Evolutionary conservation across 805 yeast species (phyloP), one percentile per base, ranked within the genome.

Genomic region (Kregervanrija delftensis): DNA sequence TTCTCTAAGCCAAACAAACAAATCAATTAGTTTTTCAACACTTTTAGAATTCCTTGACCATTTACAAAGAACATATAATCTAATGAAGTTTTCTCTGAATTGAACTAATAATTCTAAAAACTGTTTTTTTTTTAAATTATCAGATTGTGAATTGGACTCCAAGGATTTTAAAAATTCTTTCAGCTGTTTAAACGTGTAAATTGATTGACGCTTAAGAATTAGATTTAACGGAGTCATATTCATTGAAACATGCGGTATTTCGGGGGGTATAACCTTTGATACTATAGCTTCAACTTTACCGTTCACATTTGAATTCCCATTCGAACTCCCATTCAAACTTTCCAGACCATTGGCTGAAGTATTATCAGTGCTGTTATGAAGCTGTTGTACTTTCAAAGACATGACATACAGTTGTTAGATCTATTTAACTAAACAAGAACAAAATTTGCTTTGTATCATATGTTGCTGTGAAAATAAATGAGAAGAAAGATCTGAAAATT

Each of bases 1-100:
- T 40, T 80, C 81, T 49, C 93, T 71, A 35, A 93, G 72, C 93
- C 95, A 93, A 50, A 86, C 84, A 47, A 95, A 77, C 15, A 91
- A 71, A 65, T 93, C 98, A 45, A 93, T 89, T 49, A 90, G 70
- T 43, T 73, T 74, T 38, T 83, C 79, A 47, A 91, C 80, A 42
- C 83, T 86, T 39, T 77, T 72, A 4, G 90, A 73, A 32, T 79
- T 82, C 11, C 77, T 74, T 3, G 89, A 77, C 99, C 99, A 93
- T 64, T 91, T 90, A 42, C 84, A 77, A 35, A 93, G 65, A 2
- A 95, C 96, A 54, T 87, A 89, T 3, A 90, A 61, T 60, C 91
- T 81, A 48, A 90, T 77, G 58, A 83, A 88, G 55, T 90, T 93
- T 57, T 87, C 89, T 46, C 98, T 74, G 30, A 90, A 65, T 33